Percentiles rank a stretch among this genome's conserved stretches.
phyloP scores from a whole-genome alignment of 148 eudicot species.

The Tetragonia tetragonoides region DNA sequence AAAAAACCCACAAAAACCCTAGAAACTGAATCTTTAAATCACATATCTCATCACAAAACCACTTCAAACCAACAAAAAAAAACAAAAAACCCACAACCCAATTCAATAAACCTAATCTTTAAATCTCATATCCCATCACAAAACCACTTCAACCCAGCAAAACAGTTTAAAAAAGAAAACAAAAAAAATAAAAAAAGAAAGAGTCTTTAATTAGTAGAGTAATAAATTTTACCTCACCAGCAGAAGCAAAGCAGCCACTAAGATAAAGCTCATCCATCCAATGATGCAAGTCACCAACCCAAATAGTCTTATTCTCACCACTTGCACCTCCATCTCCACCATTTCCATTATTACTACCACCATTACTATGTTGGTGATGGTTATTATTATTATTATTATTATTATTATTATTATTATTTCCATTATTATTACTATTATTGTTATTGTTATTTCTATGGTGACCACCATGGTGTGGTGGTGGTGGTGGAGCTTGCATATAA shows the following conservation, averaged over 20 bases:
- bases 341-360: not conserved
- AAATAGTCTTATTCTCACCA: conserved; percentile 81
- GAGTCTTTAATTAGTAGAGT: not conserved
- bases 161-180: not conserved
- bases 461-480: conserved; percentile 33
- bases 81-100: too few relatives aligned
- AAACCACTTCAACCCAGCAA: too few relatives aligned
- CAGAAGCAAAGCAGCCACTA: conserved; percentile 65
- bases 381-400: conserved; percentile 42
- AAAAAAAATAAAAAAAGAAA: not conserved
- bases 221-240: conserved; percentile 52
- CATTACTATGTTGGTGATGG: not conserved
- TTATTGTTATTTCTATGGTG: conserved; percentile 24
- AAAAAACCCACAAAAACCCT: not conserved
- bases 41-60: not conserved
- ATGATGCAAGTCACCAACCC: conserved; percentile 88
- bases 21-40: not conserved
- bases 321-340: conserved; percentile 34
- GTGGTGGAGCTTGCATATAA: conserved; percentile 35
- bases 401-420: conserved; percentile 18
- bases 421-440: not conserved
- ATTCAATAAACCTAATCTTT: too few relatives aligned
- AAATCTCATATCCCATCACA: too few relatives aligned
- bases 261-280: conserved; percentile 99
- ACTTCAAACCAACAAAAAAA: not conserved